Conservation (phyloP, 139 green algal species). For the Closterium sp. region DNA sequence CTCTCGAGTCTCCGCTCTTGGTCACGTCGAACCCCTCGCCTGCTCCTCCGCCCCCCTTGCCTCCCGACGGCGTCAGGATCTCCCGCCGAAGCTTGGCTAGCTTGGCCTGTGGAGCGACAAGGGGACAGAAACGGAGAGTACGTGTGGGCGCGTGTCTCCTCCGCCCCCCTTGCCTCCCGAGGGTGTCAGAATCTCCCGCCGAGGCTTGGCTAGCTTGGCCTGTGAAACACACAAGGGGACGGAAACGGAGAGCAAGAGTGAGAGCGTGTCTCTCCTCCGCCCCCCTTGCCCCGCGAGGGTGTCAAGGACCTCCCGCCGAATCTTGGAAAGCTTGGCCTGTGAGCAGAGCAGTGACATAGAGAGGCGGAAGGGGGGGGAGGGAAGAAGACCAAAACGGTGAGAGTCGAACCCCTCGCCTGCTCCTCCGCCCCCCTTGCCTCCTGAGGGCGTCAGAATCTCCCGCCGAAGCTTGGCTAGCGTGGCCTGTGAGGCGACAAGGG, state of each 20-base stretch:
- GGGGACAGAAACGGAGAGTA: neutral
- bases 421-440: slow-evolving; percentile 66
- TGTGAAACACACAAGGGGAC: neutral
- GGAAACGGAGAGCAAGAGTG: neutral
- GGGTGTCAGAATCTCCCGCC: slow-evolving; percentile 88
- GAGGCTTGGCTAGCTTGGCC: slow-evolving; percentile 98
- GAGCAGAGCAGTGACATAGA: neutral
- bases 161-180: slow-evolving; percentile 65
- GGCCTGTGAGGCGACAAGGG: slow-evolving; percentile 53
- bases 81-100: slow-evolving; percentile 95
- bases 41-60: slow-evolving; percentile 65
- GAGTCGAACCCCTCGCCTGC: slow-evolving; percentile 86
- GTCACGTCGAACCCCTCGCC: slow-evolving; percentile 94
- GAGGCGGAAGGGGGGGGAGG: too few species aligned
- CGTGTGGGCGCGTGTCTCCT: too few species aligned
- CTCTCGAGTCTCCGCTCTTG: slow-evolving; percentile 93
- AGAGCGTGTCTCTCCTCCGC: too few species aligned
- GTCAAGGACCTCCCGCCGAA: slow-evolving; percentile 94
- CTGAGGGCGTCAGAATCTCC: slow-evolving; percentile 85
- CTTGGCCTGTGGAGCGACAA: slow-evolving; percentile 71
- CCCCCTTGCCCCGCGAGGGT: slow-evolving; percentile 64
- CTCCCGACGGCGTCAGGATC: slow-evolving; percentile 78
- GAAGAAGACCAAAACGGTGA: too few species aligned
- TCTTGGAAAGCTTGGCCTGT: slow-evolving; percentile 95
- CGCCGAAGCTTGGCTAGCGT: slow-evolving; percentile 96